Percentiles rank a stretch among this genome's conserved stretches.
Evolutionary conservation across 2,329 filamentous ascomycete genomes (phyloP).

Genomic region (Aspergillus sp.): DNA sequence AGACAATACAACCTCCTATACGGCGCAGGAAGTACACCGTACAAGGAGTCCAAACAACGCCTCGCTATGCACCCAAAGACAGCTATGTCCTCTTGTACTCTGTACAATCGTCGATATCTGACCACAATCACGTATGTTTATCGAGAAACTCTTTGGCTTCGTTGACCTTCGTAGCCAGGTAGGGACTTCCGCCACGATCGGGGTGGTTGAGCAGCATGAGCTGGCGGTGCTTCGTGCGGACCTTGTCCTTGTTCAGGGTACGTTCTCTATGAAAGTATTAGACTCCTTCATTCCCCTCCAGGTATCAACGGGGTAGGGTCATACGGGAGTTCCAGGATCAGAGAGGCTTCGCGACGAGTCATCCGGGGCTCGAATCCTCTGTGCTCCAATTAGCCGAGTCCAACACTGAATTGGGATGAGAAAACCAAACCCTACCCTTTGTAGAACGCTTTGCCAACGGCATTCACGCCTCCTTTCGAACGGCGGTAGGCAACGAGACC

Average conservation of each 20-base stretch:
- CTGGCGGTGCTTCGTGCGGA: conserved; percentile 89
- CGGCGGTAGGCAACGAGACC: conserved; percentile 81
- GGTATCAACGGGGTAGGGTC: no score
- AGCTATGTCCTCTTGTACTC: conserved; percentile 19
- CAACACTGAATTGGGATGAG: neutral
- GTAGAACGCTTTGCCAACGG: conserved; percentile 86
- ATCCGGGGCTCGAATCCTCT: conserved; percentile 89
- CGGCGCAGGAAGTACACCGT: neutral
- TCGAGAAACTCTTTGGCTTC: conserved; percentile 96
- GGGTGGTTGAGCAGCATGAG: conserved; percentile 98
- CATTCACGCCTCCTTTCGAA: conserved; percentile 60
- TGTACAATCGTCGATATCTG: conserved; percentile 10
- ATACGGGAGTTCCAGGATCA: conserved; percentile 87
- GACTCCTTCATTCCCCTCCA: neutral
- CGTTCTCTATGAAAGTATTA: conserved; percentile 57
- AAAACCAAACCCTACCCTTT: conserved; percentile 54
- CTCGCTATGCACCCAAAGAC: conserved; percentile 34
- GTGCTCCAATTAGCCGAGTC: conserved; percentile 8
- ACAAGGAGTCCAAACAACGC: conserved; percentile 26
- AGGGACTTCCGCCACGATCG: conserved; percentile 92
- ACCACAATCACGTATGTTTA: conserved; percentile 46
- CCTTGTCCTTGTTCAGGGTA: conserved; percentile 78
- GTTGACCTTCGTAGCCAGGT: conserved; percentile 95
- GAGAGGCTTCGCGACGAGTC: conserved; percentile 79
- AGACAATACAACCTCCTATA: conserved; percentile 54